These are phyloP conservation scores for Drosera capensis DNA, from an alignment of 148 eudicot species.

Conservation along the genomic window DNA sequence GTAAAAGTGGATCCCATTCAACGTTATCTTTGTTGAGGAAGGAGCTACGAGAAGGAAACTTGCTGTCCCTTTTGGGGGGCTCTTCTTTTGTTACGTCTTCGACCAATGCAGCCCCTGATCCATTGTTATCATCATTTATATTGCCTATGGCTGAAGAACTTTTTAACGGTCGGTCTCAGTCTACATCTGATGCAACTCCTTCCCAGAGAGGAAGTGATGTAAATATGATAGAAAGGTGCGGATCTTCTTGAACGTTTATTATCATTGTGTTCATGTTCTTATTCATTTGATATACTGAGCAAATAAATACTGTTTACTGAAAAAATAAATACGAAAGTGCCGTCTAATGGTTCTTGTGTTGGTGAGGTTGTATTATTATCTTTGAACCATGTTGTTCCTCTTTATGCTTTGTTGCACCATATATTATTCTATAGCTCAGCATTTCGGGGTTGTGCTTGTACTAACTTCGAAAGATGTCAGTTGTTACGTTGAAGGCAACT, in stretches of 20 bases:
- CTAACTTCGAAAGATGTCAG: not conserved
- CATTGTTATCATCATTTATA: constrained; percentile 87
- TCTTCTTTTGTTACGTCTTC: constrained; percentile 49
- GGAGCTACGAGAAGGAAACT: constrained; percentile 76
- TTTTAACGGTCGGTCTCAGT: constrained; percentile 31
- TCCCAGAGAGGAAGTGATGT: constrained; percentile 37
- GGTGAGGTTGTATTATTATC: too few species aligned
- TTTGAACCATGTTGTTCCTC: too few species aligned
- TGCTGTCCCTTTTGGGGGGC: constrained; percentile 69
- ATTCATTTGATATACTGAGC: too few species aligned
- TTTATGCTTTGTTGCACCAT: too few species aligned
- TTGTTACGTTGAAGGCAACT: not conserved
- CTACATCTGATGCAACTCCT: constrained; percentile 36
- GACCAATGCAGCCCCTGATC: constrained; percentile 61
- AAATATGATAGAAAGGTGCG: constrained; percentile 46
- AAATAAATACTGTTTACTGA: too few species aligned
- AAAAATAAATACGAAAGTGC: too few species aligned
- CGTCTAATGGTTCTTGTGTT: too few species aligned
- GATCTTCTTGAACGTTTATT: too few species aligned
- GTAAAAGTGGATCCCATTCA: constrained; percentile 60
- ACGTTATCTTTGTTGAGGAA: constrained; percentile 73
- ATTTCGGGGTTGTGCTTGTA: not conserved
- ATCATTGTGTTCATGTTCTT: too few species aligned
- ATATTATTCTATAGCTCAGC: not conserved
- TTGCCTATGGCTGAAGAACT: constrained; percentile 74